These are phyloP conservation scores for Brettanomyces bruxellensis DNA, from an alignment of 805 yeast species.

Conservation along the genomic window DNA sequence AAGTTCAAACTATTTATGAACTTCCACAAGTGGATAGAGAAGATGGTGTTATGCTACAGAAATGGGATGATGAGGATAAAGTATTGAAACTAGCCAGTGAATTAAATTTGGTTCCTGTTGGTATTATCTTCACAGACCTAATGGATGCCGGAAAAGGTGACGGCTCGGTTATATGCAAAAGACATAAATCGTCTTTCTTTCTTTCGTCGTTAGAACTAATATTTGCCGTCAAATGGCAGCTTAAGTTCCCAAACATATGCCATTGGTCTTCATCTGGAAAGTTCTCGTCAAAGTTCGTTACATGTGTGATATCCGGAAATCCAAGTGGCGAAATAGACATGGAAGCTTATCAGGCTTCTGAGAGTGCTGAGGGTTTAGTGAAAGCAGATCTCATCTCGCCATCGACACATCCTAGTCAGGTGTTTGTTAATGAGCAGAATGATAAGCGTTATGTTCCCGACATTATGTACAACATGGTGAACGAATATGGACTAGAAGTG, in stretches of 20 bases:
- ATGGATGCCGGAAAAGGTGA: slow-evolving; percentile 79
- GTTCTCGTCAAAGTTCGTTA: slow-evolving; percentile 85
- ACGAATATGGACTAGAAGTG: slow-evolving; percentile 86
- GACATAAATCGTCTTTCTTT: slow-evolving; percentile 89
- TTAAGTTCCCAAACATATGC: slow-evolving; percentile 49
- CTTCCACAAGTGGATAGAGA: slow-evolving; percentile 81
- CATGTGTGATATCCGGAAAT: slow-evolving; percentile 93
- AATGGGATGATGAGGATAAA: slow-evolving; percentile 44
- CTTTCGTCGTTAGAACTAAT: slow-evolving; percentile 78
- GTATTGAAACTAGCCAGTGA: slow-evolving; percentile 45
- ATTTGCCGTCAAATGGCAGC: slow-evolving; percentile 77
- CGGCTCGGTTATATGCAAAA: slow-evolving; percentile 84
- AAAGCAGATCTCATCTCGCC: slow-evolving; percentile 80
- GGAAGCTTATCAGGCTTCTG: slow-evolving; percentile 80
- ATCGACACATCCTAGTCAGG: slow-evolving; percentile 83
- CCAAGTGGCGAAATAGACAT: slow-evolving; percentile 82
- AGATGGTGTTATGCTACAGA: slow-evolving; percentile 66
- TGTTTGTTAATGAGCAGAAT: slow-evolving; percentile 69
- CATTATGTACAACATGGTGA: slow-evolving; percentile 71
- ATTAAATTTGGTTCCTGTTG: slow-evolving; percentile 65
- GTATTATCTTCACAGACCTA: slow-evolving; percentile 83
- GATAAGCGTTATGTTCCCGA: slow-evolving; percentile 87
- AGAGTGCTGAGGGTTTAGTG: slow-evolving; percentile 79
- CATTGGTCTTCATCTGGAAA: slow-evolving; percentile 52
- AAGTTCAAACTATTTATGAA: slow-evolving; percentile 89